Evolutionary conservation across 495 filamentous ascomycete genomes (phyloP), one percentile per base, ranked within the genome.

Genomic region (Annulohypoxylon bovei): DNA sequence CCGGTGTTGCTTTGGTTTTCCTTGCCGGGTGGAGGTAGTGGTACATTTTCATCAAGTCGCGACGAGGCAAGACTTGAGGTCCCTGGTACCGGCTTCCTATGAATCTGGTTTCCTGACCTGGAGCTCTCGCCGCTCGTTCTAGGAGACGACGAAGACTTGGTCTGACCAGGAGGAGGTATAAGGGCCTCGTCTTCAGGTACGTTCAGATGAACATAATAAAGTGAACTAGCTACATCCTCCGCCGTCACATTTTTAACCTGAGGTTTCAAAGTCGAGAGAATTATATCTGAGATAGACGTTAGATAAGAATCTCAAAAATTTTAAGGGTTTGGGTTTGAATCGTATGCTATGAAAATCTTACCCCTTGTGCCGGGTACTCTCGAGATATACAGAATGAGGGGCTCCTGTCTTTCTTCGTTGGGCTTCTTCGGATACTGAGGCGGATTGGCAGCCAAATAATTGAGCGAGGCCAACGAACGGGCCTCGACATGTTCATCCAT

Each of bases 131-230:
- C 68, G 62, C 82, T 83, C 62, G 84, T 78, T 64, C 82, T 81
- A 62, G 85, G 80, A 62, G 83, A 81, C 47, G 82, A 69, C 12
- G 73, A 64, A 58, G 67, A 65, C 64, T 77, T 74, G 32, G 79
- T 76, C 39, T 82, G 79, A 25, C 75, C 79, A 55, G 81, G 81
- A 49, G 83, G 78, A 62, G 84, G 78, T 30, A 82, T 76, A 3
- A 90, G 80, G 8, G 86, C 73, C 50, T 79, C 76, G 25, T 88
- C 85, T 8, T 90, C 84, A 14, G 86, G 85, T 0, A 85, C 83
- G 58, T 95, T 85, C 35, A 96, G 83, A 76, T 99, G 95, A 35
- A 97, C 79, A 74, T 95, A 98, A 79, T 98, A 99, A 2, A 99
- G 84, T 9, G 90, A 95, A 68, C 89, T 92, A 50, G 91, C 88